Conservation (phyloP, 1,284 basidiomycete genomes). For the Cutaneotrichosporon cyanovorans region DNA sequence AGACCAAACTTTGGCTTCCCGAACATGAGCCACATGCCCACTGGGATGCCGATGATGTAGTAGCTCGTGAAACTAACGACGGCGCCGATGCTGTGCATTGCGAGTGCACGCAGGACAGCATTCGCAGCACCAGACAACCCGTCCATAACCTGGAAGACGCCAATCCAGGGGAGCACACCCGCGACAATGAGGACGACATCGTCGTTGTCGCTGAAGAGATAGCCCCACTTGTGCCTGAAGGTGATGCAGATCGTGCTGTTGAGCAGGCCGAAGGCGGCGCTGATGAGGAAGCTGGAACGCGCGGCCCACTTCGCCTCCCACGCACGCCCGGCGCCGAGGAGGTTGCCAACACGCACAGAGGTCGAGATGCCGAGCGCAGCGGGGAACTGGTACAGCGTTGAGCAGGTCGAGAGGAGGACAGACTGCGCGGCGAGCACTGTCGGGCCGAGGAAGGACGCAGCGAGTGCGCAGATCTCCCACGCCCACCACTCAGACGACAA, state of each 20-base stretch:
- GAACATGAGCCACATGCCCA: conserved; percentile 49
- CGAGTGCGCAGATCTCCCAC: conserved; percentile 44
- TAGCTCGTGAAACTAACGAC: conserved; percentile 49
- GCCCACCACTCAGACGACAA: conserved; percentile 49
- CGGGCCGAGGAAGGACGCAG: conserved; percentile 44
- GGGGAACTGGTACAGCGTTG: conserved; percentile 77
- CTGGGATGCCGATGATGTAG: conserved; percentile 48
- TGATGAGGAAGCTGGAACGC: conserved; percentile 57
- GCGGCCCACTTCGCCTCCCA: conserved; percentile 60
- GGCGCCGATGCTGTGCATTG: conserved; percentile 53
- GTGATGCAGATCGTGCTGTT: conserved; percentile 63
- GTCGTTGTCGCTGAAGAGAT: conserved; percentile 76
- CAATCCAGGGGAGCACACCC: conserved; percentile 59
- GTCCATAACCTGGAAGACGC: conserved; percentile 66
- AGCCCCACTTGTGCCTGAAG: conserved; percentile 67
- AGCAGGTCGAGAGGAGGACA: conserved; percentile 51
- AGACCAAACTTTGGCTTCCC: conserved; percentile 35
- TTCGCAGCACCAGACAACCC: conserved; percentile 60
- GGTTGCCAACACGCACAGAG: conserved; percentile 76
- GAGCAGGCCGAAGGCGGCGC: conserved; percentile 53
- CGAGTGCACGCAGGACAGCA: conserved; percentile 69
- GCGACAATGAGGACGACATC: conserved; percentile 58
- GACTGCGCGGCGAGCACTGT: conserved; percentile 51
- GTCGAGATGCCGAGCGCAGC: conserved; percentile 71
- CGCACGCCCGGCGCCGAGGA: conserved; percentile 65